Conservation (phyloP, 164 flowering plant species). For the Kingdonia uniflora region DNA sequence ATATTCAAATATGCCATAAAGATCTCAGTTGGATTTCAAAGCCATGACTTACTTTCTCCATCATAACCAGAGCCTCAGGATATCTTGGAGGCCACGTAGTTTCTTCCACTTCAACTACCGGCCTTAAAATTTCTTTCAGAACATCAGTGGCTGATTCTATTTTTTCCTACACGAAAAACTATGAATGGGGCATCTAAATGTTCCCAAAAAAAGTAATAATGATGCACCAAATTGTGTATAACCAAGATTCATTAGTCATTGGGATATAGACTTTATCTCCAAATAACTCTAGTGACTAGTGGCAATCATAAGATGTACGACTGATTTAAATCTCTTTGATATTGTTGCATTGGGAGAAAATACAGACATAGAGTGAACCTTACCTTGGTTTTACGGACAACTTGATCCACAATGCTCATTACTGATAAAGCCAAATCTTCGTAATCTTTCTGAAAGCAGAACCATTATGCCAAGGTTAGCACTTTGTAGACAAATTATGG, state of each 20-base stretch:
- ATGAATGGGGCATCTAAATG: not conserved
- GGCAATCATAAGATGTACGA: no score
- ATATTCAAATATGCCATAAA: no score
- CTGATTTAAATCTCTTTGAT: no score
- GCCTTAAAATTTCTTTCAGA: constrained; percentile 62
- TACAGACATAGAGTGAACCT: constrained; percentile 4
- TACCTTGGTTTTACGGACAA: constrained; percentile 80
- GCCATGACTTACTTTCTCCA: constrained; percentile 58
- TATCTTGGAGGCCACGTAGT: constrained; percentile 87
- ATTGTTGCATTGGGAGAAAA: no score
- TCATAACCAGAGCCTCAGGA: constrained; percentile 55
- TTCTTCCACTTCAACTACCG: constrained; percentile 68
- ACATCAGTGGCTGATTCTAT: constrained; percentile 90
- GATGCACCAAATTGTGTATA: no score
- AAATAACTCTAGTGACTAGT: no score
- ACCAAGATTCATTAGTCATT: no score
- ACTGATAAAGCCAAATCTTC: constrained; percentile 76
- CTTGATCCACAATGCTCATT: constrained; percentile 75
- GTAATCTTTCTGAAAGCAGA: constrained; percentile 67
- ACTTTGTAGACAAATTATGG: constrained; percentile 1
- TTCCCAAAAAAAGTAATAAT: no score
- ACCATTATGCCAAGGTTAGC: constrained; percentile 3
- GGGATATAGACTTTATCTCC: no score
- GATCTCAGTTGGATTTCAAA: not conserved
- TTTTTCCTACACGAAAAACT: constrained; percentile 54